A percentile compares a stretch with the other conserved stretches of the same genome.
Evolutionary conservation across 768 basidiomycete genomes (phyloP).

Genomic region (Amanita pseudoporphyria): DNA sequence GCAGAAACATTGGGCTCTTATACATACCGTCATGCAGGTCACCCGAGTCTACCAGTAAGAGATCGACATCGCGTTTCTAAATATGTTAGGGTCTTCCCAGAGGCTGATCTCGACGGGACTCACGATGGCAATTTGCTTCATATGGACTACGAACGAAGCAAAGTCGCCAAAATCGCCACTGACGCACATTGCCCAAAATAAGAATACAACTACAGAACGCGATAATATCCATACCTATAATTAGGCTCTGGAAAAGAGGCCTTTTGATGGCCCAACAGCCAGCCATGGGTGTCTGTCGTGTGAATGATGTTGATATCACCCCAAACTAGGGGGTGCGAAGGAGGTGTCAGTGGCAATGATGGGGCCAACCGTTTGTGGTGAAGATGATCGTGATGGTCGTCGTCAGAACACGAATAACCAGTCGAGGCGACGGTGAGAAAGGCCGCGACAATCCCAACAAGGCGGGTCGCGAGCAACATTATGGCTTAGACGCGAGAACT

Average conservation of each 20-base stretch:
- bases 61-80: conserved; percentile 65
- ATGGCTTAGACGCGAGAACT: not conserved
- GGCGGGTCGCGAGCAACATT: not conserved
- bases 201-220: not conserved
- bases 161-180: conserved; percentile 62
- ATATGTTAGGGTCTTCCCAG: not conserved
- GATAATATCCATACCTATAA: conserved; percentile 38
- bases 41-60: conserved; percentile 77
- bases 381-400: conserved; percentile 19
- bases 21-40: conserved; percentile 60
- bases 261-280: conserved; percentile 78
- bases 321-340: conserved; percentile 67
- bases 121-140: conserved; percentile 67
- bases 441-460: not conserved
- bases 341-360: conserved; percentile 36
- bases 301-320: conserved; percentile 84
- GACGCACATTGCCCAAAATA: not conserved
- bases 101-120: not conserved
- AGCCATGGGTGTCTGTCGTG: conserved; percentile 73
- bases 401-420: conserved; percentile 17
- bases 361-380: conserved; percentile 29
- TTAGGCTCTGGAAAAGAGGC: conserved; percentile 63
- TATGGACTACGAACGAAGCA: conserved; percentile 74
- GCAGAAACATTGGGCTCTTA: not conserved
- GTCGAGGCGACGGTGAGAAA: not conserved